Percentiles rank a stretch among this genome's conserved stretches.
phyloP scores from a whole-genome alignment of 2,329 filamentous ascomycete genomes.

The Emmonsia crescens region DNA sequence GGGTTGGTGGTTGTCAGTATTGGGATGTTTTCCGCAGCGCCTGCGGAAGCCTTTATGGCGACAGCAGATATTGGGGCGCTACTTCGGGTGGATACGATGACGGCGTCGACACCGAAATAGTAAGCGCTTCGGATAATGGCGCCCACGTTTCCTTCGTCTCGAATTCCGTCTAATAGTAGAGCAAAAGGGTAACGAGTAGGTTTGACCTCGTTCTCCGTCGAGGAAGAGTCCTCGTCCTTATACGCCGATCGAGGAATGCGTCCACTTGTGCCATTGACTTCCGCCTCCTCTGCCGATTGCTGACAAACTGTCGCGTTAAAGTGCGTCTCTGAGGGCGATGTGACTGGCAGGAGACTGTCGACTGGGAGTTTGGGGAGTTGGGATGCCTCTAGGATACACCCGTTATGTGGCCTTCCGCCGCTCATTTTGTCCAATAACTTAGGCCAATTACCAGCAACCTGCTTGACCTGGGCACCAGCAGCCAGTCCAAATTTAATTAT shows the following conservation, averaged over 20 bases:
- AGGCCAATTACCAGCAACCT: conserved; percentile 52
- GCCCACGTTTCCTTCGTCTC: conserved; percentile 84
- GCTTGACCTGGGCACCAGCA: conserved; percentile 44
- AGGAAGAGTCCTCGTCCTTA: background rate
- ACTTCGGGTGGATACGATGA: conserved; percentile 63
- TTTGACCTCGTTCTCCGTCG: conserved; percentile 2
- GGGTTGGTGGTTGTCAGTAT: conserved; percentile 61
- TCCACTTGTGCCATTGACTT: conserved; percentile 56
- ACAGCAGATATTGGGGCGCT: conserved; percentile 66
- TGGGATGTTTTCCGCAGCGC: conserved; percentile 70
- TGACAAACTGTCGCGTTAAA: conserved; percentile 52
- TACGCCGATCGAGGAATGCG: conserved; percentile 33
- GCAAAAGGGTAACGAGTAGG: conserved; percentile 28
- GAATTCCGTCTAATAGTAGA: conserved; percentile 36
- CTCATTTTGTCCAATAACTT: conserved; percentile 74
- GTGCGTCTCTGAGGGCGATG: conserved; percentile 35
- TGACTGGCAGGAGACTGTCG: conserved; percentile 43
- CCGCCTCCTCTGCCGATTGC: conserved; percentile 63
- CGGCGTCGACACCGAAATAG: conserved; percentile 79
- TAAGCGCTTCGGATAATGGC: conserved; percentile 79
- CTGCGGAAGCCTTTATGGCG: conserved; percentile 76
- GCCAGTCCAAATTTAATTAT: conserved; percentile 31
- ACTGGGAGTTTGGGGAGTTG: conserved; percentile 65
- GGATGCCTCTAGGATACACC: conserved; percentile 76
- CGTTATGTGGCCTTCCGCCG: conserved; percentile 75